These are phyloP conservation scores for Vachellia pachyceras DNA, from an alignment of 306 rosid species.

Conservation along the genomic window DNA sequence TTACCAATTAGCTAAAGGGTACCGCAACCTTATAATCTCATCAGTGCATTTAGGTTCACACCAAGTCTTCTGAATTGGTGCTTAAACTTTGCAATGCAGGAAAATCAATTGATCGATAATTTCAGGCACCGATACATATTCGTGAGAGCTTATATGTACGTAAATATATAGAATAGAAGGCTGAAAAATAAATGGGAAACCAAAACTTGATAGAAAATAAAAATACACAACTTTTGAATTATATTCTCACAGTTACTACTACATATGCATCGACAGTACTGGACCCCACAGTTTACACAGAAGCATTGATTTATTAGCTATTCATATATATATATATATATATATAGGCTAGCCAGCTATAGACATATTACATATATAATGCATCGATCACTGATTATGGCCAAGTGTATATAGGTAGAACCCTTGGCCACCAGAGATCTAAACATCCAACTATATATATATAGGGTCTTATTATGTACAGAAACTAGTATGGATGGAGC, in stretches of 20 bases:
- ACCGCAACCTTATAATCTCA: neutral
- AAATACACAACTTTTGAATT: slow-evolving; percentile 24
- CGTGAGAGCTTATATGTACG: no score
- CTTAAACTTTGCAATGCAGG: neutral
- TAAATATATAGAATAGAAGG: neutral
- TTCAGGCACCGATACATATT: neutral
- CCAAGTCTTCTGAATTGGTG: neutral
- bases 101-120: slow-evolving; percentile 1
- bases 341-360: neutral
- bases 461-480: slow-evolving; percentile 58
- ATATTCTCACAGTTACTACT: slow-evolving; percentile 28
- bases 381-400: slow-evolving; percentile 18
- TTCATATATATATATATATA: no score
- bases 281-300: neutral
- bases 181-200: neutral
- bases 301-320: neutral
- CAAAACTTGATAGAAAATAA: slow-evolving; percentile 7
- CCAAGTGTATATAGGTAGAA: slow-evolving; percentile 23
- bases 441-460: slow-evolving; percentile 23
- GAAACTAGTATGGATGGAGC: slow-evolving; percentile 34
- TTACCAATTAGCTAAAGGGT: neutral
- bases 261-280: slow-evolving; percentile 27
- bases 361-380: neutral
- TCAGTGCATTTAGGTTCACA: neutral
- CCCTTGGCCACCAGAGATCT: slow-evolving; percentile 15